These are phyloP conservation scores for Dioscorea zingiberensis DNA, from an alignment of 106 monocot genomes.

Conservation along the genomic window DNA sequence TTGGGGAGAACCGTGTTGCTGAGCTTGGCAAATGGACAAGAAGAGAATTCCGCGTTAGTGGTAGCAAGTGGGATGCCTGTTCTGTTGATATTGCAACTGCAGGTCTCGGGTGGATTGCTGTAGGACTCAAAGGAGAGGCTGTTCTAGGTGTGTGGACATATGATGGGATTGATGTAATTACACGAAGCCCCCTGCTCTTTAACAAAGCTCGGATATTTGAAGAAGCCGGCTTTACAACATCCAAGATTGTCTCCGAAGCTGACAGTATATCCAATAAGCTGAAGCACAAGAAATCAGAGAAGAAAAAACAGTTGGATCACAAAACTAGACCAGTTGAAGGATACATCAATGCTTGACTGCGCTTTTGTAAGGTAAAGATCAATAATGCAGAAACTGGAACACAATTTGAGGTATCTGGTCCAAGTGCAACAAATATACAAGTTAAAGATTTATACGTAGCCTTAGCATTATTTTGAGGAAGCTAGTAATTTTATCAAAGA, in stretches of 20 bases:
- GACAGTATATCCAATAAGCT: conserved; percentile 50
- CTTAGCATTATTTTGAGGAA: too few relatives aligned
- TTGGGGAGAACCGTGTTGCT: conserved; percentile 54
- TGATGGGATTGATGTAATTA: conserved; percentile 70
- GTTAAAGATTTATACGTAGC: too few relatives aligned
- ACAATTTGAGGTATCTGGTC: too few relatives aligned
- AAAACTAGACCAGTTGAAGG: too few relatives aligned
- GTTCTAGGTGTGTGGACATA: conserved; percentile 83
- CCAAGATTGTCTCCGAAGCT: conserved; percentile 73
- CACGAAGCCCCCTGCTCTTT: conserved; percentile 45
- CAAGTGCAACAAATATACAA: too few relatives aligned
- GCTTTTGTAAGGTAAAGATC: too few relatives aligned
- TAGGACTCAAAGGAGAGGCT: conserved; percentile 83
- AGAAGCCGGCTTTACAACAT: conserved; percentile 79
- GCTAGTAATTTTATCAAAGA: too few relatives aligned
- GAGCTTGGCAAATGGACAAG: conserved; percentile 88
- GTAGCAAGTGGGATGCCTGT: conserved; percentile 74
- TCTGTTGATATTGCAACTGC: conserved; percentile 74
- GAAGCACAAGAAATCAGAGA: conserved; percentile 21
- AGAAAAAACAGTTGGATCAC: conserved; percentile 11
- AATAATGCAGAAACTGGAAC: too few relatives aligned
- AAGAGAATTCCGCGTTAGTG: conserved; percentile 54
- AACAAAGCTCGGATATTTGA: conserved; percentile 70
- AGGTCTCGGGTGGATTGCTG: conserved; percentile 90
- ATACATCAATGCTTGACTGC: too few relatives aligned